phyloP scores from a whole-genome alignment of 2,329 filamentous ascomycete genomes.

The Clonostachys chloroleuca region DNA sequence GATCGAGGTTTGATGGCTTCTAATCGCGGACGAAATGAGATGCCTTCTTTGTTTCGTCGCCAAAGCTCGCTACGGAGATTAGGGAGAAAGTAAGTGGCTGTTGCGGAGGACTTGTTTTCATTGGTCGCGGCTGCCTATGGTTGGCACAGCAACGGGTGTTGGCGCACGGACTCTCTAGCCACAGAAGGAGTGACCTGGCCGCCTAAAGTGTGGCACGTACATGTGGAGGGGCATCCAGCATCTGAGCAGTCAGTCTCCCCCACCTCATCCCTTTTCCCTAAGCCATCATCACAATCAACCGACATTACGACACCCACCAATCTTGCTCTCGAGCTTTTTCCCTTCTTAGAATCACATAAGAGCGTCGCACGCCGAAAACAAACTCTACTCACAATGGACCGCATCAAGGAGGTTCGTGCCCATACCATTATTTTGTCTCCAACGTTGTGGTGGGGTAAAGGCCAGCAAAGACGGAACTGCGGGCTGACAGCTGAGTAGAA shows the following conservation, averaged over 20 bases:
- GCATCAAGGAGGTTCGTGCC: slow-evolving; percentile 78
- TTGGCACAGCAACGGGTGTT: too few relatives aligned
- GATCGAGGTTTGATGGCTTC: too few relatives aligned
- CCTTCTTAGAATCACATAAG: slow-evolving; percentile 6
- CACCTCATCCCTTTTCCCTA: slow-evolving; percentile 25
- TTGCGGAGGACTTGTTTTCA: too few relatives aligned
- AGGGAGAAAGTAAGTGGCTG: too few relatives aligned
- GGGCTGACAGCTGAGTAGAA: slow-evolving; percentile 51
- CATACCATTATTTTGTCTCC: background rate
- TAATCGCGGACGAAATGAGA: too few relatives aligned
- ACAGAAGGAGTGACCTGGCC: too few relatives aligned
- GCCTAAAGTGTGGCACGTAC: too few relatives aligned
- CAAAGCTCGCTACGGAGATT: too few relatives aligned
- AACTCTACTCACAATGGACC: slow-evolving; percentile 62
- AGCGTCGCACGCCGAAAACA: slow-evolving; percentile 4
- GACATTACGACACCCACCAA: slow-evolving; percentile 4
- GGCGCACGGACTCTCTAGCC: too few relatives aligned
- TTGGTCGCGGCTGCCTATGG: too few relatives aligned
- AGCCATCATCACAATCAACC: slow-evolving; percentile 13
- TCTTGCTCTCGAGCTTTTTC: slow-evolving; percentile 1
- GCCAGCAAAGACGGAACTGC: background rate
- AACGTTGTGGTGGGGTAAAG: slow-evolving; percentile 11
- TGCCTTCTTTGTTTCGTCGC: too few relatives aligned
- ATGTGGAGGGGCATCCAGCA: slow-evolving; percentile 23
- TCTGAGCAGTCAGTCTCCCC: slow-evolving; percentile 15